Conservation (phyloP, 2,329 filamentous ascomycete genomes). For the Emergomyces africanus region DNA sequence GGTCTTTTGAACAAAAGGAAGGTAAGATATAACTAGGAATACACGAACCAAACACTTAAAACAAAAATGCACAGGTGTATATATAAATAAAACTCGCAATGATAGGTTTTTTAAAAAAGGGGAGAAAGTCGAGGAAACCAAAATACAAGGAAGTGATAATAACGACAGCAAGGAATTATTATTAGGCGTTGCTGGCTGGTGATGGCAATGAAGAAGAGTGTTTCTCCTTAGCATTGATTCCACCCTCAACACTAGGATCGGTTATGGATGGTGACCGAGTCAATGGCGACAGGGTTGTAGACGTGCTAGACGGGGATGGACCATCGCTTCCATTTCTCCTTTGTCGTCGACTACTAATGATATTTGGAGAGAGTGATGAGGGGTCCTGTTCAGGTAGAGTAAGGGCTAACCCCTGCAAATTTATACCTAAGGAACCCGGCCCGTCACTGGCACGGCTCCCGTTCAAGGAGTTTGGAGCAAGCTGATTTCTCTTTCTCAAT, state of each 20-base stretch:
- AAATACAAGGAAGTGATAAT: background rate
- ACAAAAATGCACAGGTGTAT: background rate
- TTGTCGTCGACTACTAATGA: background rate
- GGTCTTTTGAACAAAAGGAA: background rate
- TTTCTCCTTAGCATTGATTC: background rate
- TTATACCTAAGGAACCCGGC: background rate
- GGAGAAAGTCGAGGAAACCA: background rate
- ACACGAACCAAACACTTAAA: background rate
- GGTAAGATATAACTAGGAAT: background rate
- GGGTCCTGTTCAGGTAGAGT: conserved; percentile 15
- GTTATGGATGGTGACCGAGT: background rate
- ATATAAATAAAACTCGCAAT: background rate
- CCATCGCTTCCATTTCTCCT: background rate
- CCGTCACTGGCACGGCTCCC: conserved; percentile 8
- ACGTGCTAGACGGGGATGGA: background rate
- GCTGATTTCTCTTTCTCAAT: conserved; percentile 14
- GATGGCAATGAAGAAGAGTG: background rate
- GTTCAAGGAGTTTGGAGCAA: conserved; percentile 17
- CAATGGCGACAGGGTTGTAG: background rate
- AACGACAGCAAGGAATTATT: background rate
- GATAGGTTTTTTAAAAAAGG: background rate
- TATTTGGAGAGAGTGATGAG: background rate
- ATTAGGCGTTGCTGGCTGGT: background rate
- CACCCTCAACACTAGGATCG: background rate
- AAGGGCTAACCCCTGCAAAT: conserved; percentile 20